Percentiles rank a stretch among this genome's conserved stretches.
Evolutionary conservation across 2,329 filamentous ascomycete genomes (phyloP).

Genomic region (Tolypocladium ophioglossoides): DNA sequence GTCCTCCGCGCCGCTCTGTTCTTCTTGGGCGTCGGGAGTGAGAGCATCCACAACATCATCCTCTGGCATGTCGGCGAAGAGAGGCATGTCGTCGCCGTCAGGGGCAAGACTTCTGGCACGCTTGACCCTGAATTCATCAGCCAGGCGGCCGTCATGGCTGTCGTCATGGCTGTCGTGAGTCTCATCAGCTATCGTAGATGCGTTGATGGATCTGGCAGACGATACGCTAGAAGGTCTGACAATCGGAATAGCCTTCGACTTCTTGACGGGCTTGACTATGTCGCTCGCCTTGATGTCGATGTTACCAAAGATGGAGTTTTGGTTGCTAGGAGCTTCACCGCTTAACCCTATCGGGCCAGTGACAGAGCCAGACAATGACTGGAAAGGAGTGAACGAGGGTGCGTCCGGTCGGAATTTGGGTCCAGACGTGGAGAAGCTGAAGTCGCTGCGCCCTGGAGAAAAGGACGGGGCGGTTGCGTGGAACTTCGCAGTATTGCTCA

Average conservation of each 20-base stretch:
- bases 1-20: slow-evolving; percentile 15
- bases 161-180: slow-evolving; percentile 33
- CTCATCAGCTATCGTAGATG: slow-evolving; percentile 7
- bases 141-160: slow-evolving; percentile 44
- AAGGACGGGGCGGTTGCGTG: slow-evolving; percentile 63
- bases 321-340: slow-evolving; percentile 29
- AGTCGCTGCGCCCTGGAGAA: slow-evolving; percentile 53
- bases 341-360: slow-evolving; percentile 33
- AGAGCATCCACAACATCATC: slow-evolving; percentile 6
- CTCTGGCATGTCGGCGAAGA: slow-evolving; percentile 53
- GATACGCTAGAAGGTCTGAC: slow-evolving; percentile 50
- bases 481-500: slow-evolving; percentile 39
- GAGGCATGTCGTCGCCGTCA: slow-evolving; percentile 62
- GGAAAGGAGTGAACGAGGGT: slow-evolving; percentile 60
- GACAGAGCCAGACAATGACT: slow-evolving; percentile 35
- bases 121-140: slow-evolving; percentile 62
- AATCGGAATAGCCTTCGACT: slow-evolving; percentile 78
- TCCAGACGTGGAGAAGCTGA: slow-evolving; percentile 57
- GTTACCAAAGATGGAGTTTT: slow-evolving; percentile 55
- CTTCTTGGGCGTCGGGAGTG: slow-evolving; percentile 11
- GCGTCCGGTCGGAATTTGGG: slow-evolving; percentile 68
- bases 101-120: slow-evolving; percentile 55
- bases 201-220: slow-evolving; percentile 21
- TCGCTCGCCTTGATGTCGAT: slow-evolving; percentile 54
- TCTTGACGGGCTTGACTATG: slow-evolving; percentile 54